Conservation (phyloP, 768 basidiomycete species). For the Coprinopsis sp. region DNA sequence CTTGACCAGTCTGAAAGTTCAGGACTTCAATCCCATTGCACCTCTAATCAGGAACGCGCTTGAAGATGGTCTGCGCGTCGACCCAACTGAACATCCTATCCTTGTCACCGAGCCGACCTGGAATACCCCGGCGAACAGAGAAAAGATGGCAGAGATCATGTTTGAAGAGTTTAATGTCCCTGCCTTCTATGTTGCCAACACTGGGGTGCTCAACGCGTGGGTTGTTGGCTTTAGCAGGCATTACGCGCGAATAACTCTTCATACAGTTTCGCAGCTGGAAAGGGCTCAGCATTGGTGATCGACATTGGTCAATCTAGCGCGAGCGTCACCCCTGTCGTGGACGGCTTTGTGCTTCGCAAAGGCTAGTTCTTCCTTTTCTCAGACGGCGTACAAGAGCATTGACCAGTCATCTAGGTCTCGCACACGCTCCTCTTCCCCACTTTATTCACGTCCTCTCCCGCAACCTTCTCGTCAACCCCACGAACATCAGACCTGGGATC, state of each 20-base stretch:
- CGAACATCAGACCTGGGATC: conserved; percentile 48
- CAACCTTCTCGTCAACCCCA: conserved; percentile 53
- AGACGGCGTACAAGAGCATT: background rate
- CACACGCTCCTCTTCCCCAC: conserved; percentile 68
- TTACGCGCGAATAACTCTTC: background rate
- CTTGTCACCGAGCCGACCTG: conserved; percentile 94
- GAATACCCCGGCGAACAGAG: conserved; percentile 90
- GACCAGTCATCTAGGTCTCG: conserved; percentile 52
- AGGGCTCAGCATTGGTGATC: conserved; percentile 93
- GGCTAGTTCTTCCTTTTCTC: conserved; percentile 37
- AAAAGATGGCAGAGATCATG: conserved; percentile 95
- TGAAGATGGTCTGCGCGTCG: conserved; percentile 69
- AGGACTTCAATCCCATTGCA: conserved; percentile 72
- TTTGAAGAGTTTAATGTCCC: conserved; percentile 95
- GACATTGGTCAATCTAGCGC: conserved; percentile 88
- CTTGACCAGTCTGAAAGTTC: conserved; percentile 36
- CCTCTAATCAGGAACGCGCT: conserved; percentile 73
- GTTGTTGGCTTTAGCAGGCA: conserved; percentile 19
- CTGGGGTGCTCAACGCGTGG: conserved; percentile 89
- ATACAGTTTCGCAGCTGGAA: conserved; percentile 88
- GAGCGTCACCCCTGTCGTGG: conserved; percentile 92
- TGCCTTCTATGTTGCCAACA: conserved; percentile 95
- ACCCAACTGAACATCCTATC: conserved; percentile 82
- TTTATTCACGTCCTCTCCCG: conserved; percentile 79
- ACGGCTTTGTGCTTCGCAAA: conserved; percentile 96